Conservation (phyloP, 257 asterid genomes). For the Sherardia arvensis region DNA sequence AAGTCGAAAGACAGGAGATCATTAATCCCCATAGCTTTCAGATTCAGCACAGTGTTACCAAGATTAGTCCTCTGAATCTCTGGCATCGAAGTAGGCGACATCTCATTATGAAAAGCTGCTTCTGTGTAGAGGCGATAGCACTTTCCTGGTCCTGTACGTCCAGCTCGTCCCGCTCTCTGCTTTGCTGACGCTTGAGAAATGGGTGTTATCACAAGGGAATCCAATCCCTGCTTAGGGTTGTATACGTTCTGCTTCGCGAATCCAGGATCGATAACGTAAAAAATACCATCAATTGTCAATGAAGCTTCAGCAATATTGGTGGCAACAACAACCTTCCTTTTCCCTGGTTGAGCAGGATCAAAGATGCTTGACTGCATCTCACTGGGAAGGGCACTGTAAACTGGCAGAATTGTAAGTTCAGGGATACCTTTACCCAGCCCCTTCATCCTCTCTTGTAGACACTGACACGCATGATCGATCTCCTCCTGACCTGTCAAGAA, state of each 20-base stretch:
- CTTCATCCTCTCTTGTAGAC: slow-evolving; percentile 92
- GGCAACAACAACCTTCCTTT: slow-evolving; percentile 91
- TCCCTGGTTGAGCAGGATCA: slow-evolving; percentile 97
- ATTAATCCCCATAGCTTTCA: slow-evolving; percentile 97
- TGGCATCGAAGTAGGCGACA: slow-evolving; percentile 85
- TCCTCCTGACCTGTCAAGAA: slow-evolving; percentile 97
- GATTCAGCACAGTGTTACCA: slow-evolving; percentile 64
- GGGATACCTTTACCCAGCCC: slow-evolving; percentile 81
- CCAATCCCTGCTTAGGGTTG: slow-evolving; percentile 92
- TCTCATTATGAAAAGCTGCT: slow-evolving; percentile 92
- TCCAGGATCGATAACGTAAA: slow-evolving; percentile 87
- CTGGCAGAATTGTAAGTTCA: slow-evolving; percentile 81
- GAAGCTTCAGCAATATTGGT: slow-evolving; percentile 96
- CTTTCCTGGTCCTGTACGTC: slow-evolving; percentile 93
- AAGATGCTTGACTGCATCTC: slow-evolving; percentile 95
- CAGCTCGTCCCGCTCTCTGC: slow-evolving; percentile 92
- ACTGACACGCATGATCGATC: slow-evolving; percentile 88
- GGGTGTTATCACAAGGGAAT: slow-evolving; percentile 89
- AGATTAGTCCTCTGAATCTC: slow-evolving; percentile 96
- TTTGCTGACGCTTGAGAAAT: slow-evolving; percentile 98
- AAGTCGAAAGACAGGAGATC: slow-evolving; percentile 82
- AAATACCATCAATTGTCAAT: slow-evolving; percentile 92
- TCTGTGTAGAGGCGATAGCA: slow-evolving; percentile 94
- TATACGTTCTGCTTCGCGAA: slow-evolving; percentile 94
- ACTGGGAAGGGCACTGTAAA: slow-evolving; percentile 88